Evolutionary conservation across 2,329 filamentous ascomycete genomes (phyloP).

Genomic region (Pseudogymnoascus sp.): DNA sequence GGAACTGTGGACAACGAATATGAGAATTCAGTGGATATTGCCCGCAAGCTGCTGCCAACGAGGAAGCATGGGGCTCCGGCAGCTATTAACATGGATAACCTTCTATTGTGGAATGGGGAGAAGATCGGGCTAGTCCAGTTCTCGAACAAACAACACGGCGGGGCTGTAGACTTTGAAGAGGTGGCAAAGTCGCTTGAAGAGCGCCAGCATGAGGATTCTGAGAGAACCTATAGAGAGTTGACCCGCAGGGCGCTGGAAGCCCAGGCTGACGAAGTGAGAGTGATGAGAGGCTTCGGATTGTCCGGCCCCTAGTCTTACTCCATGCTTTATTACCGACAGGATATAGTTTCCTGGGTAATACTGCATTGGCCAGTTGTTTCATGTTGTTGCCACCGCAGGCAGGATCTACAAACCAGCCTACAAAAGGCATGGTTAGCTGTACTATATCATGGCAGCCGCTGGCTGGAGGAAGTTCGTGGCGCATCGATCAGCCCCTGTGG

Average conservation of each 20-base stretch:
- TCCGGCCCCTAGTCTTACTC: not conserved
- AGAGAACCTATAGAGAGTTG: slow-evolving; percentile 53
- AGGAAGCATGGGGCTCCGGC: slow-evolving; percentile 30
- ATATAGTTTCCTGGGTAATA: not conserved
- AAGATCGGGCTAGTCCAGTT: slow-evolving; percentile 66
- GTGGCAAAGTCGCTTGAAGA: slow-evolving; percentile 33
- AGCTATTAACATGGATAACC: slow-evolving; percentile 49
- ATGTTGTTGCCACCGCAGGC: not conserved
- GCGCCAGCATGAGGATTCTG: slow-evolving; percentile 43
- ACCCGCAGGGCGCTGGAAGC: slow-evolving; percentile 68
- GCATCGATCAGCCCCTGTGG: not conserved
- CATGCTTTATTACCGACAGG: not conserved
- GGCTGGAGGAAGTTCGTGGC: not conserved
- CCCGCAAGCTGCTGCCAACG: slow-evolving; percentile 61
- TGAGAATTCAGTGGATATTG: slow-evolving; percentile 56
- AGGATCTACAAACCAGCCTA: not conserved
- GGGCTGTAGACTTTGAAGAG: slow-evolving; percentile 42
- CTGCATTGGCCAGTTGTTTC: not conserved
- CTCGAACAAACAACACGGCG: slow-evolving; percentile 42
- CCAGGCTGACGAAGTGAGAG: slow-evolving; percentile 71
- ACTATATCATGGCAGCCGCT: not conserved
- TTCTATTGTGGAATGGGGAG: slow-evolving; percentile 84
- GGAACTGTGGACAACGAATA: slow-evolving; percentile 33
- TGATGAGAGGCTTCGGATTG: slow-evolving; percentile 58
- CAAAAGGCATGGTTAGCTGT: not conserved